phyloP scores from a whole-genome alignment of 2,329 filamentous ascomycete species.

The Fusarium kyushuense region DNA sequence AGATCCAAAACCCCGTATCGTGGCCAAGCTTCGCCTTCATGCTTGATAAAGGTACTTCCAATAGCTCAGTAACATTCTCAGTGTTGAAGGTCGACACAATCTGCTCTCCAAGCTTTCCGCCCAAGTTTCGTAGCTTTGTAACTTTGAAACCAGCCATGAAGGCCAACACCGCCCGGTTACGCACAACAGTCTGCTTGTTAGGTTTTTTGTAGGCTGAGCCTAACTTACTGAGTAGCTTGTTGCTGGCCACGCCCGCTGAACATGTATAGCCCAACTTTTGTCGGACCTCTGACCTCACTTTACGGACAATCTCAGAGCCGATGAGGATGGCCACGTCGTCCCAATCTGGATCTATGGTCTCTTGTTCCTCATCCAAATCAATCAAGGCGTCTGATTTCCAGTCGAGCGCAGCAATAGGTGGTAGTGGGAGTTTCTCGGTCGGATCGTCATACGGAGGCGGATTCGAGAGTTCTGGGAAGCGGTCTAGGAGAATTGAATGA shows the following conservation, averaged over 20 bases:
- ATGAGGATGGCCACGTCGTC: conserved; percentile 90
- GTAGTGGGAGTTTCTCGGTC: conserved; percentile 77
- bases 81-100: conserved; percentile 84
- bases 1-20: conserved; percentile 87
- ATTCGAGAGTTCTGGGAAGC: conserved; percentile 76
- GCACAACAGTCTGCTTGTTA: conserved; percentile 92
- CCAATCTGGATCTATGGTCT: conserved; percentile 91
- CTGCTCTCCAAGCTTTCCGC: conserved; percentile 92
- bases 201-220: conserved; percentile 94
- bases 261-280: conserved; percentile 86
- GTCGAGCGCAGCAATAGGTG: conserved; percentile 76
- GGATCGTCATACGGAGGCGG: conserved; percentile 80
- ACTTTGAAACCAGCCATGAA: conserved; percentile 91
- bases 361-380: conserved; percentile 80
- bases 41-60: conserved; percentile 78
- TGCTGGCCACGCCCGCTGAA: conserved; percentile 87
- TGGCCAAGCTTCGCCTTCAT: conserved; percentile 83
- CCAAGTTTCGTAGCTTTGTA: conserved; percentile 94
- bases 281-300: conserved; percentile 76
- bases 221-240: conserved; percentile 96
- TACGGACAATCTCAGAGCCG: conserved; percentile 87
- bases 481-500: conserved; percentile 77
- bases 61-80: conserved; percentile 80
- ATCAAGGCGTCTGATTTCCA: conserved; percentile 88
- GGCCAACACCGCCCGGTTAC: conserved; percentile 81